These are phyloP conservation scores for Fallopia convolvulus DNA, from an alignment of 148 eudicot species.

Conservation along the genomic window DNA sequence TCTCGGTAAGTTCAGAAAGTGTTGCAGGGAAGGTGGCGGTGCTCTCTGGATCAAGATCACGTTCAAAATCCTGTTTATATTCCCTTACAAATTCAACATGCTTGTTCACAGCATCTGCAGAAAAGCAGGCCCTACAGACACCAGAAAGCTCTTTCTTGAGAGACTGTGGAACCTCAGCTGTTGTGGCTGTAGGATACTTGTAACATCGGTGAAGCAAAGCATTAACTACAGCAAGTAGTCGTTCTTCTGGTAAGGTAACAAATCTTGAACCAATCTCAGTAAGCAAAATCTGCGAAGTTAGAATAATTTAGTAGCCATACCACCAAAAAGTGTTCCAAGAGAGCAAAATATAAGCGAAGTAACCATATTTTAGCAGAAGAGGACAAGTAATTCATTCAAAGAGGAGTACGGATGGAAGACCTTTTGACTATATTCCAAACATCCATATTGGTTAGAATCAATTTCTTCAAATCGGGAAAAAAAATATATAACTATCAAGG, in stretches of 20 bases:
- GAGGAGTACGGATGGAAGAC: neutral
- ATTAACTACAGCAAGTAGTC: slow-evolving; percentile 90
- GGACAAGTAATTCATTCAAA: neutral
- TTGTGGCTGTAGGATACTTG: slow-evolving; percentile 93
- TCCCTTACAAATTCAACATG: slow-evolving; percentile 93
- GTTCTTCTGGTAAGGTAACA: slow-evolving; percentile 96
- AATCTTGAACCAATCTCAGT: slow-evolving; percentile 98
- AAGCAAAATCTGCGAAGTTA: slow-evolving; percentile 53
- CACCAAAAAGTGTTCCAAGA: neutral
- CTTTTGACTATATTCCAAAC: neutral
- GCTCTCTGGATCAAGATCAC: slow-evolving; percentile 96
- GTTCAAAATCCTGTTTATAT: slow-evolving; percentile 91
- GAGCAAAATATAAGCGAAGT: neutral
- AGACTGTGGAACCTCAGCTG: slow-evolving; percentile 95
- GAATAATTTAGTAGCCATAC: neutral
- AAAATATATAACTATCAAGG: neutral
- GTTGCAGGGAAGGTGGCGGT: slow-evolving; percentile 82
- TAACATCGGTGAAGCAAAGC: slow-evolving; percentile 96
- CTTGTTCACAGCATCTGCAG: slow-evolving; percentile 96
- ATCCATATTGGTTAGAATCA: slow-evolving; percentile 6
- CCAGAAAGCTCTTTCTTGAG: slow-evolving; percentile 98
- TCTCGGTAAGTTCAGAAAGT: slow-evolving; percentile 75
- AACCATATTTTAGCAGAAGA: neutral
- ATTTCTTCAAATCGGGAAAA: neutral
- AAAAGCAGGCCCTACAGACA: slow-evolving; percentile 95